Evolutionary conservation across 352 stramenopile genomes (phyloP).

Genomic region (Phytophthora sansomeana): DNA sequence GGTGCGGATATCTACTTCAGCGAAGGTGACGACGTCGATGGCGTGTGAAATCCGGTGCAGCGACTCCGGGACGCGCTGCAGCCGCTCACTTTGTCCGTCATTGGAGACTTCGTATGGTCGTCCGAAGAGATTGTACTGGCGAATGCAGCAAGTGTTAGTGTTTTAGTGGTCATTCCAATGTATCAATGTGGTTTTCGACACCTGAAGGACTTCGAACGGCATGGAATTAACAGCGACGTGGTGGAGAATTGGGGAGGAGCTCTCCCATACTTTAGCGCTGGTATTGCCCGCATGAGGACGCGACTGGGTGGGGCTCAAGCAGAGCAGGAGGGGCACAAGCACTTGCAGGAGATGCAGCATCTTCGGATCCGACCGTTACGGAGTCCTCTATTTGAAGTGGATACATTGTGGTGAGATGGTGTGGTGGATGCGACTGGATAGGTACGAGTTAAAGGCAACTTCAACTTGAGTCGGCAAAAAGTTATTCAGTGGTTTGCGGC

Average conservation of each 20-base stretch:
- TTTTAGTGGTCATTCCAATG: background rate
- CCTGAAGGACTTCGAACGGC: slow-evolving; percentile 70
- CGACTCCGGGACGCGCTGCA: slow-evolving; percentile 67
- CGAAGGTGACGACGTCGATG: slow-evolving; percentile 85
- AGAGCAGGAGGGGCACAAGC: slow-evolving; percentile 14
- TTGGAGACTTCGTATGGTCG: slow-evolving; percentile 71
- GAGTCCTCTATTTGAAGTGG: slow-evolving; percentile 9
- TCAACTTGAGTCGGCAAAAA: background rate
- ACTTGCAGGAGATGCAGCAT: slow-evolving; percentile 7
- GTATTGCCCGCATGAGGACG: background rate
- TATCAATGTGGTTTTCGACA: slow-evolving; percentile 17
- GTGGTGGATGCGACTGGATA: background rate
- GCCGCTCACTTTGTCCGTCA: slow-evolving; percentile 73
- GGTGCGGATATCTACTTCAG: slow-evolving; percentile 61
- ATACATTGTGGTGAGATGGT: background rate
- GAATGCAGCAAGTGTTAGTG: background rate
- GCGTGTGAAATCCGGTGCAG: slow-evolving; percentile 47
- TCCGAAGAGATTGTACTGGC: slow-evolving; percentile 88
- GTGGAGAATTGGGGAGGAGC: slow-evolving; percentile 6
- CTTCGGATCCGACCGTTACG: background rate
- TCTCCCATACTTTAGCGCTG: slow-evolving; percentile 12
- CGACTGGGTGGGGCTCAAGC: background rate
- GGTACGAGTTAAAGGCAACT: slow-evolving; percentile 15
- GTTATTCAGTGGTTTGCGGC: background rate
- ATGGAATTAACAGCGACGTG: slow-evolving; percentile 29